Conservation (phyloP, 345 rosid species). For the Rhizophora mangle region DNA sequence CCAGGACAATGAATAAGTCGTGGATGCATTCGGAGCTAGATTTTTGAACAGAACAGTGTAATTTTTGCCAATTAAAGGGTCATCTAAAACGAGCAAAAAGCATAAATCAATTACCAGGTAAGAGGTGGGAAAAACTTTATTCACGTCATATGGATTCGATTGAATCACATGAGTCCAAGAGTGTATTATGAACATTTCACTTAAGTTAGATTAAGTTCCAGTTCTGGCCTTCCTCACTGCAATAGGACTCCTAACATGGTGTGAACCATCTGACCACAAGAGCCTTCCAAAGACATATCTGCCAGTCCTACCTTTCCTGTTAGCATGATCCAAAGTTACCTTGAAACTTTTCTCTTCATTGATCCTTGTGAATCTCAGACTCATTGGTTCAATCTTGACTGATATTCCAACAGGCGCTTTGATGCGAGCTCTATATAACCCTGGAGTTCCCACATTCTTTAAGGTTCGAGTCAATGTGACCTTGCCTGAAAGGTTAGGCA, state of each 20-base stretch:
- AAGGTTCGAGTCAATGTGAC: conserved; percentile 16
- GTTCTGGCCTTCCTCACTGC: neutral
- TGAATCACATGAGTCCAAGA: no score
- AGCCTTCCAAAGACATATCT: conserved; percentile 15
- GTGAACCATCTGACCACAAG: conserved; percentile 18
- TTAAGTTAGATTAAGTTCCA: no score
- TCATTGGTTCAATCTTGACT: conserved; percentile 6
- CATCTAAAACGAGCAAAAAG: no score
- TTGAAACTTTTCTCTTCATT: conserved; percentile 15
- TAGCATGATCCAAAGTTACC: conserved; percentile 2
- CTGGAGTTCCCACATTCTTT: conserved; percentile 19
- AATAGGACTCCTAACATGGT: conserved; percentile 17
- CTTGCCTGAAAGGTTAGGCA: conserved; percentile 12
- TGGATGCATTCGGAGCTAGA: no score
- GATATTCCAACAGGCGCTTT: conserved; percentile 12
- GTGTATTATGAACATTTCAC: no score
- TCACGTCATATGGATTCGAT: no score
- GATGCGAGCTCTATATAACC: conserved; percentile 4
- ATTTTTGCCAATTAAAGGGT: no score
- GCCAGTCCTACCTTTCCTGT: neutral
- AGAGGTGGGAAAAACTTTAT: no score
- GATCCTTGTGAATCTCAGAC: conserved; percentile 6
- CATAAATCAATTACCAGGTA: no score
- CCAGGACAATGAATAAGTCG: no score
- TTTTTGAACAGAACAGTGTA: no score